Conservation (phyloP, 31 red algal species). For the Odonthalia washingtoniensis region DNA sequence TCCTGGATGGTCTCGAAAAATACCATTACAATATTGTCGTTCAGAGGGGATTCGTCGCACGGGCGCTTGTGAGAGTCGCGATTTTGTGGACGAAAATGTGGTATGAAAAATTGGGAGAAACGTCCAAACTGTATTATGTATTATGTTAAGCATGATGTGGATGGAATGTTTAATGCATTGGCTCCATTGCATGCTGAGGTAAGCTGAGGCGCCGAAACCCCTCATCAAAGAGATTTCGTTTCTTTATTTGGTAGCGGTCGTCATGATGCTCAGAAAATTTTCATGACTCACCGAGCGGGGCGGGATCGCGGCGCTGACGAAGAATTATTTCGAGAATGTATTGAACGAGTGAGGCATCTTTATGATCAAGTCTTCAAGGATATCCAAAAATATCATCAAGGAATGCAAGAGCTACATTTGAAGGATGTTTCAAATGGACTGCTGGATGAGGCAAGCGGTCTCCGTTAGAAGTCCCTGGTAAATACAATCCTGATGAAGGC, state of each 20-base stretch:
- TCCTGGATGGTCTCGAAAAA: constrained; percentile 76
- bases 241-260: constrained; percentile 87
- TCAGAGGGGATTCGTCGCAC: constrained; percentile 88
- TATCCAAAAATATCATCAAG: constrained; percentile 80
- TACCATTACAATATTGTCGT: constrained; percentile 83
- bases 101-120: constrained; percentile 97
- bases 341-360: constrained; percentile 88
- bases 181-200: no score
- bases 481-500: constrained; percentile 72
- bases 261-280: constrained; percentile 76
- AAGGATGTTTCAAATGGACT: constrained; percentile 81
- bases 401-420: constrained; percentile 74
- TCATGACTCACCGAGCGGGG: constrained; percentile 70
- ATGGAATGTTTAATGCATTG: constrained; percentile 86
- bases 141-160: constrained; percentile 90
- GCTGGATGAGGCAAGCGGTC: constrained; percentile 63
- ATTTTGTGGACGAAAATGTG: constrained; percentile 96
- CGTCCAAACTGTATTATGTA: constrained; percentile 89
- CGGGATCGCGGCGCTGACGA: no score
- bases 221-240: constrained; percentile 76
- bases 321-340: constrained; percentile 26
- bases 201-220: constrained; percentile 87
- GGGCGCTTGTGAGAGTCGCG: constrained; percentile 91
- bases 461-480: constrained; percentile 93
- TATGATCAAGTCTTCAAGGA: constrained; percentile 82